A percentile compares a stretch with the other conserved stretches of the same genome.
Conservation (phyloP, 768 basidiomycete species). For the Vishniacozyma victoriae region DNA sequence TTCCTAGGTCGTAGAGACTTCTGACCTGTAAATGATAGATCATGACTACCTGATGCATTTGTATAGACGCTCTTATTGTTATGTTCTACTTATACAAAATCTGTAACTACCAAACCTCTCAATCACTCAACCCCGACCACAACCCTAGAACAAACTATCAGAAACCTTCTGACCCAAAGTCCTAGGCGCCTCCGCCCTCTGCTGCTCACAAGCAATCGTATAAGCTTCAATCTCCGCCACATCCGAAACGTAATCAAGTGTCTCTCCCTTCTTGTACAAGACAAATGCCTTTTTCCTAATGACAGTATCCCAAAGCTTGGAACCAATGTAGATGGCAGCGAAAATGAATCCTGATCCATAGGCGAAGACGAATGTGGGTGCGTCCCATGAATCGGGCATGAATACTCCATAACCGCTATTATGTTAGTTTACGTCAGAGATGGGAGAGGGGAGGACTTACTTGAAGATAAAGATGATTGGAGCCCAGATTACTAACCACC, state of each 20-base stretch:
- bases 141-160: constrained; percentile 23
- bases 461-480: constrained; percentile 22
- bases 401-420: constrained; percentile 22
- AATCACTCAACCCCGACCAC: too few relatives aligned
- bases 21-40: too few relatives aligned
- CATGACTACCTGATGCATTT: too few relatives aligned
- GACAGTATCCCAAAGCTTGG: constrained; percentile 7
- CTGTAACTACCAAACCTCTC: too few relatives aligned
- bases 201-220: constrained; percentile 13
- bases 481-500: constrained; percentile 10
- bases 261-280: constrained; percentile 2
- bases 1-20: too few relatives aligned
- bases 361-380: constrained; percentile 20
- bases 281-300: background rate
- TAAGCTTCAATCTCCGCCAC: constrained; percentile 15
- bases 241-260: constrained; percentile 16
- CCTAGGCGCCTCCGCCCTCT: constrained; percentile 7
- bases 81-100: too few relatives aligned
- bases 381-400: constrained; percentile 10
- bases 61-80: too few relatives aligned
- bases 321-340: constrained; percentile 11
- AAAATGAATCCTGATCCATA: constrained; percentile 24
- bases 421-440: background rate
- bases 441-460: constrained; percentile 2
- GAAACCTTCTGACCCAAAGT: constrained; percentile 13